Percentiles rank a stretch among this genome's conserved stretches.
Conservation (phyloP, 2,329 filamentous ascomycete species). For the Ceratocystis variospora region DNA sequence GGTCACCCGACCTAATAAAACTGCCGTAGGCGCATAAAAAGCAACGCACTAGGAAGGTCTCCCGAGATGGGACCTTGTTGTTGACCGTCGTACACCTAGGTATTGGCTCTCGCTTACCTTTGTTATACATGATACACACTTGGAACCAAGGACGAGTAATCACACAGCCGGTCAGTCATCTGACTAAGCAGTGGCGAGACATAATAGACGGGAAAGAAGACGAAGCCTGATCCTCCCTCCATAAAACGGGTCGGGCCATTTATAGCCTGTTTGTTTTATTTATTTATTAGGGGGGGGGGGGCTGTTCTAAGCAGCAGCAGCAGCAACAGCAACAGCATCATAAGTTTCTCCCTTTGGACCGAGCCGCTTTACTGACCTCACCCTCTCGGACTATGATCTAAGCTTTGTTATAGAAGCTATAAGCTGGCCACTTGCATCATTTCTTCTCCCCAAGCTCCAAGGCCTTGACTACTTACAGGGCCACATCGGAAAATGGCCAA, state of each 20-base stretch:
- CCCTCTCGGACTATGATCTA: background rate
- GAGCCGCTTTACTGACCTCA: background rate
- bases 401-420: background rate
- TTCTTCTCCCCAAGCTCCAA: no score
- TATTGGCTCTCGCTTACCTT: slow-evolving; percentile 2
- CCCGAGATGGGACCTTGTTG: background rate
- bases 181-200: background rate
- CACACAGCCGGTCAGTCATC: background rate
- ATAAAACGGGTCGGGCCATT: background rate
- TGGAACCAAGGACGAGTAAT: background rate
- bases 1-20: background rate
- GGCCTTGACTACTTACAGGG: no score
- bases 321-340: no score
- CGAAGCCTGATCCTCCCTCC: background rate
- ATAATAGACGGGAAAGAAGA: background rate
- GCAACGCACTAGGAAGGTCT: background rate
- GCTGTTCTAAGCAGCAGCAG: no score
- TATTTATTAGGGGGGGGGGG: no score
- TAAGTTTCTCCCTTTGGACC: background rate
- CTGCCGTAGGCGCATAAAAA: background rate
- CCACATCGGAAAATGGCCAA: no score
- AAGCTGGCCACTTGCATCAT: background rate
- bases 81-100: background rate
- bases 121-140: background rate
- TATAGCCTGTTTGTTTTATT: background rate